Conservation (phyloP, 2,329 filamentous ascomycete genomes). For the Sporothrix protearum region DNA sequence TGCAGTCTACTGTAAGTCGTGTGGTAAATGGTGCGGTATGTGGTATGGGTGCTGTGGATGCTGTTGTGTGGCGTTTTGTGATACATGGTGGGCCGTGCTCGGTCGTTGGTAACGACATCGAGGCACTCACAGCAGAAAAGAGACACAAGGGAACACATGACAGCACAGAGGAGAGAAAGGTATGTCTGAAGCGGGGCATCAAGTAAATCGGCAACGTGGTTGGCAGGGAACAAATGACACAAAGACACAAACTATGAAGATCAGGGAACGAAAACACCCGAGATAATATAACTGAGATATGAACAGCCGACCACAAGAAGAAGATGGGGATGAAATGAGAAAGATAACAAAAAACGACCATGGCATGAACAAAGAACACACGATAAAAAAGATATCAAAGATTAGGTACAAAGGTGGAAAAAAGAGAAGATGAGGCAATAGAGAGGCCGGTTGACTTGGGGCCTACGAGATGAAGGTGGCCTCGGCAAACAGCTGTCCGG, state of each 20-base stretch:
- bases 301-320: background rate
- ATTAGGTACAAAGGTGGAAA: background rate
- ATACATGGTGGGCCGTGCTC: background rate
- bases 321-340: background rate
- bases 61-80: background rate
- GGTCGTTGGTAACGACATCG: background rate
- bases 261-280: background rate
- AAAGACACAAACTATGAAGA: background rate
- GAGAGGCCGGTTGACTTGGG: background rate
- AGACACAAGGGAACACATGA: background rate
- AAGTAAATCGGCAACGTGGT: background rate
- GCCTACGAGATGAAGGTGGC: conserved; percentile 86
- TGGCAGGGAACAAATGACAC: background rate
- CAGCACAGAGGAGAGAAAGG: background rate
- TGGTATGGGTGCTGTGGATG: background rate
- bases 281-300: background rate
- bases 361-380: background rate
- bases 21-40: background rate
- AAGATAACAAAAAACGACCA: too few species aligned
- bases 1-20: background rate
- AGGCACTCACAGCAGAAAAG: background rate
- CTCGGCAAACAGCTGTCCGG: conserved; percentile 78
- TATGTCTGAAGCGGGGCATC: background rate
- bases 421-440: background rate
- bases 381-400: background rate